Conservation (phyloP, 257 asterid genomes). For the Solanum pennellii region DNA sequence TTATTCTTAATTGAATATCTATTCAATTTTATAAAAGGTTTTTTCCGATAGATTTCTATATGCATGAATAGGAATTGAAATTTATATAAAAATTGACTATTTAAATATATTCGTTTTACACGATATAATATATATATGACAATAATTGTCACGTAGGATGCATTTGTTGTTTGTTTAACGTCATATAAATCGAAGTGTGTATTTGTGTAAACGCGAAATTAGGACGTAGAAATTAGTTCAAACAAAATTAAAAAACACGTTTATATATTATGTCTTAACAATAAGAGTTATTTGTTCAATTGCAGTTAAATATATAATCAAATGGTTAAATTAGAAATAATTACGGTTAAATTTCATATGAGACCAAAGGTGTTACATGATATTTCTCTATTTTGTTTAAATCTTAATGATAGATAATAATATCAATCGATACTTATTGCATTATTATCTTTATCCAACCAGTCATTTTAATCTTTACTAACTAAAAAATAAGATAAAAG, state of each 20-base stretch:
- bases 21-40: fast-evolving
- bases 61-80: too few relatives aligned
- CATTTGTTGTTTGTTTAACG: not conserved
- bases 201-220: too few relatives aligned
- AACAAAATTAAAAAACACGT: too few relatives aligned
- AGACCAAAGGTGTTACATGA: not conserved
- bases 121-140: too few relatives aligned
- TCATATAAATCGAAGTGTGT: too few relatives aligned
- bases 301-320: not conserved
- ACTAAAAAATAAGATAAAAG: not conserved
- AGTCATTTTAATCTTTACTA: not conserved
- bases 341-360: not conserved
- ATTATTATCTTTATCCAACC: not conserved
- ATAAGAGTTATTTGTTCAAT: not conserved
- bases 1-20: not conserved
- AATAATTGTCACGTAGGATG: fast-evolving
- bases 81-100: too few relatives aligned
- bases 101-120: fast-evolving
- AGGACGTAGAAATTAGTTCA: fast-evolving
- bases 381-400: not conserved
- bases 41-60: fast-evolving
- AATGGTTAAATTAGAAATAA: not conserved
- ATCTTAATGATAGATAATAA: not conserved
- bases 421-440: not conserved
- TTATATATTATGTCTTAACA: not conserved